A percentile compares a stretch with the other conserved stretches of the same genome.
Evolutionary conservation across 345 rosid genomes (phyloP).

Genomic region (Chamaenerion angustifolium): DNA sequence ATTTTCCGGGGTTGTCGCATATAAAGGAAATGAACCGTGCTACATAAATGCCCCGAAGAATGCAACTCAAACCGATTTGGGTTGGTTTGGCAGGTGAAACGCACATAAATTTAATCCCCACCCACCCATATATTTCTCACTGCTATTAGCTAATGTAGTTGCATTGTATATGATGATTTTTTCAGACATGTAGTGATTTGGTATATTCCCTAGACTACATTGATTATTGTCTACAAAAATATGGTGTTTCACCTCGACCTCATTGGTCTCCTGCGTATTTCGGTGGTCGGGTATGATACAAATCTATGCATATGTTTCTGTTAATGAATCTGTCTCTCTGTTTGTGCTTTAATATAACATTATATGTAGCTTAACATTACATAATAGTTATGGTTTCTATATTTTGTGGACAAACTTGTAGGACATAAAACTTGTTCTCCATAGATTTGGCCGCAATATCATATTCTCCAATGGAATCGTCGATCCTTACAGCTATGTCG

Average conservation of each 20-base stretch:
- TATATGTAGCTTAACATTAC: no score
- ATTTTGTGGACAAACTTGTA: constrained; percentile 6
- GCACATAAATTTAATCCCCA: not conserved
- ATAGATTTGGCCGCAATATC: constrained; percentile 38
- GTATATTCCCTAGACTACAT: constrained; percentile 37
- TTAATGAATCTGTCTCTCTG: no score
- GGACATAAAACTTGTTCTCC: constrained; percentile 33
- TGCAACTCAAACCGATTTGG: constrained; percentile 12
- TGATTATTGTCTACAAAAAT: constrained; percentile 22
- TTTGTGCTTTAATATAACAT: no score
- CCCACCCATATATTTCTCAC: not conserved
- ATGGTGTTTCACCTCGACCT: constrained; percentile 51
- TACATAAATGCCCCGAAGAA: constrained; percentile 16
- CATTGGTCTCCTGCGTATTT: constrained; percentile 58
- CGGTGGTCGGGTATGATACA: constrained; percentile 45
- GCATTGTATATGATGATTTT: not conserved
- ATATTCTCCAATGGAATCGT: constrained; percentile 45
- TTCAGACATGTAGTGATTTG: constrained; percentile 51
- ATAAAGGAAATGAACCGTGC: constrained; percentile 19
- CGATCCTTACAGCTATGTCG: constrained; percentile 50
- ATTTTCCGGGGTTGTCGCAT: constrained; percentile 31
- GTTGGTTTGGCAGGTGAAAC: constrained; percentile 44
- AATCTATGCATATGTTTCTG: no score
- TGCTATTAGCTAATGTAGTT: not conserved
- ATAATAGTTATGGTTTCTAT: no score